Evolutionary conservation across 768 basidiomycete genomes (phyloP).

Genomic region (Amanita polypyramis): DNA sequence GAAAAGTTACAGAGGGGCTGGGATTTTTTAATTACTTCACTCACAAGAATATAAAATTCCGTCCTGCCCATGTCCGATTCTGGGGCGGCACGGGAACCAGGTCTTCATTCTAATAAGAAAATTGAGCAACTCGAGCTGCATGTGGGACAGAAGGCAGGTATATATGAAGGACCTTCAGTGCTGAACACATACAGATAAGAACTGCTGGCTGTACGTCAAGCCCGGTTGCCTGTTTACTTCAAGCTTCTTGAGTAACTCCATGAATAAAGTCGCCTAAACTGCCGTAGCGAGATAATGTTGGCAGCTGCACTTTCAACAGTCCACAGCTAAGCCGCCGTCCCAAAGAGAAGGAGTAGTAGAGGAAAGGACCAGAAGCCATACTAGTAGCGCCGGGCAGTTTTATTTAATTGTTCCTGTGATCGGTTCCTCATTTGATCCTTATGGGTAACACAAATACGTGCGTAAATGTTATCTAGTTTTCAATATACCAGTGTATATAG

Average conservation of each 20-base stretch:
- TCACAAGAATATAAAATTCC: conserved; percentile 60
- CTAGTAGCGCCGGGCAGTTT: too few relatives aligned
- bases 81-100: conserved; percentile 52
- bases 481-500: too few relatives aligned
- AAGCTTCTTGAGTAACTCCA: conserved; percentile 27
- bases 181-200: conserved; percentile 38
- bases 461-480: too few relatives aligned
- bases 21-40: conserved; percentile 11
- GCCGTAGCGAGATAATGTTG: too few relatives aligned
- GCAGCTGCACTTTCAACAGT: too few relatives aligned
- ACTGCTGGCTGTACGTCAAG: conserved; percentile 42
- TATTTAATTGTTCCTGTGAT: too few relatives aligned
- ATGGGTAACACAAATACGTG: too few relatives aligned
- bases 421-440: too few relatives aligned
- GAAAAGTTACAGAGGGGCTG: conserved; percentile 5
- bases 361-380: too few relatives aligned
- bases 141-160: background rate
- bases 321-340: too few relatives aligned
- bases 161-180: background rate
- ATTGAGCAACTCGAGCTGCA: conserved; percentile 7
- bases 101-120: conserved; percentile 43
- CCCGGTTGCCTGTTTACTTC: conserved; percentile 46
- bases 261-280: conserved; percentile 3
- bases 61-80: conserved; percentile 53
- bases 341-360: too few relatives aligned